phyloP scores from a whole-genome alignment of 2,329 filamentous ascomycete species.

The Hypoxylon sp. region DNA sequence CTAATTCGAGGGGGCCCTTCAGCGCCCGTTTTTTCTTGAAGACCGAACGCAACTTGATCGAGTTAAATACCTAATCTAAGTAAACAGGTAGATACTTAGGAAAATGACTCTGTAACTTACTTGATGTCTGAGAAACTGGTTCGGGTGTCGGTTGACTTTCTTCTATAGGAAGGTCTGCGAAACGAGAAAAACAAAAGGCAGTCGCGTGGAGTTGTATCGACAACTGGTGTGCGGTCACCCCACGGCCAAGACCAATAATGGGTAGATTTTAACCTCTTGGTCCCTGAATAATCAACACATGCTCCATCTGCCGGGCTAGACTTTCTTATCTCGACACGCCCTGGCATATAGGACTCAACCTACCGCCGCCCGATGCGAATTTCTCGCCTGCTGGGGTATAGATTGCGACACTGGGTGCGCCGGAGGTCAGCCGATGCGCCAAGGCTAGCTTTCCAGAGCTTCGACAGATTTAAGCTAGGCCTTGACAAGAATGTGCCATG shows the following conservation, averaged over 20 bases:
- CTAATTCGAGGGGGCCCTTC: too few species aligned
- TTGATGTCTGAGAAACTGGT: conserved; percentile 30
- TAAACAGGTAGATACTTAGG: conserved; percentile 11
- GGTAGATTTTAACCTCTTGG: conserved; percentile 12
- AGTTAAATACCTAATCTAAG: not conserved
- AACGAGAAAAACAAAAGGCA: conserved; percentile 17
- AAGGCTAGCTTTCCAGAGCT: conserved; percentile 43
- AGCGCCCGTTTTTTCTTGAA: not conserved
- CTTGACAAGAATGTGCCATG: conserved; percentile 52
- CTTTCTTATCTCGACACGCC: conserved; percentile 35
- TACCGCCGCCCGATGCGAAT: conserved; percentile 19
- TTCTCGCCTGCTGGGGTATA: conserved; percentile 26
- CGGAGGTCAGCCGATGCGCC: conserved; percentile 43
- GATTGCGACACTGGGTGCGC: conserved; percentile 41
- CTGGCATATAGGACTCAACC: conserved; percentile 14
- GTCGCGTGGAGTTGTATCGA: conserved; percentile 26
- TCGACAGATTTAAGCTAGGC: conserved; percentile 44
- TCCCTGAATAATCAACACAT: conserved; percentile 12
- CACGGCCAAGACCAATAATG: conserved; percentile 12
- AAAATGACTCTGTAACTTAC: conserved; percentile 24
- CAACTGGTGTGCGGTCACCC: conserved; percentile 16
- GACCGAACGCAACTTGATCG: conserved; percentile 8
- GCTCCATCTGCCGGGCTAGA: conserved; percentile 34
- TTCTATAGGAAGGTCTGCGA: conserved; percentile 49
- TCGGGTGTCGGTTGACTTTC: conserved; percentile 41